Evolutionary conservation across 495 filamentous ascomycete species (phyloP).

Genomic region (Cercophora sp.): DNA sequence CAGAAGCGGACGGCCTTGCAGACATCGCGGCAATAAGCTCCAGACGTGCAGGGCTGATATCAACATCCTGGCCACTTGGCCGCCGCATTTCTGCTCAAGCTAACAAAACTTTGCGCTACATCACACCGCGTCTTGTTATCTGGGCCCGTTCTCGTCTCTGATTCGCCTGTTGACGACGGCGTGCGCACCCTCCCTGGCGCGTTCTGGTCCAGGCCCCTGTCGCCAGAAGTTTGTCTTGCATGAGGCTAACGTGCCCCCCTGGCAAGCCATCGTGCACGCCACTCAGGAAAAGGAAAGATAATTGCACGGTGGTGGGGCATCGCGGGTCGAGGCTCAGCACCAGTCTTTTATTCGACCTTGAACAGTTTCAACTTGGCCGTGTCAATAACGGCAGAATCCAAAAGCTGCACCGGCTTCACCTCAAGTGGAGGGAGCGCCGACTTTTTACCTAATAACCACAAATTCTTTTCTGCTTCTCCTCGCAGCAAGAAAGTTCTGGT

Average conservation of each 20-base stretch:
- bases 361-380: no score
- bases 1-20: constrained; percentile 2
- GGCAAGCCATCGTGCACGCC: constrained; percentile 13
- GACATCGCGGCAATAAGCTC: neutral
- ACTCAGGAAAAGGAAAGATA: constrained; percentile 6
- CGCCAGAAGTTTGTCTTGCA: constrained; percentile 11
- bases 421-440: no score
- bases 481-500: neutral
- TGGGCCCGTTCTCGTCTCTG: neutral
- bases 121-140: constrained; percentile 21
- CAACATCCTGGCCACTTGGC: neutral
- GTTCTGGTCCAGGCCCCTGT: neutral
- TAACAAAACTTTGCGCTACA: constrained; percentile 11
- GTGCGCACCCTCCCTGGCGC: constrained; percentile 1
- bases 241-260: constrained; percentile 14
- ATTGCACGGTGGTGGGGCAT: neutral
- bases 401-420: no score
- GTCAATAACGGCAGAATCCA: no score
- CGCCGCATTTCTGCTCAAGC: neutral
- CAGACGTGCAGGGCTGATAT: constrained; percentile 5
- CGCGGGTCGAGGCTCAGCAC: constrained; percentile 1
- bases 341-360: neutral
- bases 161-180: constrained; percentile 3
- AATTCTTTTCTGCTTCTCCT: neutral
- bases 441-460: neutral